Evolutionary conservation across 106 monocot species (phyloP), one percentile per base, ranked within the genome.

Genomic region (Dioscorea alata): DNA sequence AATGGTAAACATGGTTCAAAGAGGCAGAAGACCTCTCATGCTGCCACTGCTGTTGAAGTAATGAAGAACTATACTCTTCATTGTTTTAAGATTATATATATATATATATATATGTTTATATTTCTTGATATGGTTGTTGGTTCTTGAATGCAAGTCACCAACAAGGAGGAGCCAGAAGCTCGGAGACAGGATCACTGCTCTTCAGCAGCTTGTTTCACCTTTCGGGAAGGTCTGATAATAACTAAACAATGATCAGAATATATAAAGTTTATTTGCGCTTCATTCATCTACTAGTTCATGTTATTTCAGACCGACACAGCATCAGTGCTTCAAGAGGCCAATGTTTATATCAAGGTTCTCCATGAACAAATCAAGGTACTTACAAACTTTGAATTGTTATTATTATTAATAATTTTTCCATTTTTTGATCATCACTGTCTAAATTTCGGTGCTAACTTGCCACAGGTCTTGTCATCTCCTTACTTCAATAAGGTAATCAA

Each of bases 161-260:
- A 21, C 18, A 23, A 83, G 64, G 68, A 83, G 70, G 71, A 79
- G 57, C 71, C 79, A 79, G 65, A 79, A 74, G 63, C 71, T 83
- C 23, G 83, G 83, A 16, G 71, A 74, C 53, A 83, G 72, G 62
- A 79, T 83, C 56, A 72, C 79, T 49, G 63, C 75, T 63, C 83
- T 83, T 25, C 83, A 83, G 71, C 75, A 75, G 21, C 72, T 83
- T 16, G 78, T 83, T 67, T 79, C 74, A 58, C 79, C 83, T 35
- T 79, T 71, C 50, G 79, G 83, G 14, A 83, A 79, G 75, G 83
- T 75, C 10, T 6, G 10, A 42, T 42, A 0, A 8, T 42, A 31
- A 66, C 0, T 33, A 4, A 25, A 7, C 8, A 31, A 33, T 33
- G 20, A 34, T 16, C 33, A 33, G 18, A 31, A 13, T 0, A 63